These are phyloP conservation scores for Ophiostoma sp. DNA, from an alignment of 2,329 filamentous ascomycete species.

Conservation along the genomic window DNA sequence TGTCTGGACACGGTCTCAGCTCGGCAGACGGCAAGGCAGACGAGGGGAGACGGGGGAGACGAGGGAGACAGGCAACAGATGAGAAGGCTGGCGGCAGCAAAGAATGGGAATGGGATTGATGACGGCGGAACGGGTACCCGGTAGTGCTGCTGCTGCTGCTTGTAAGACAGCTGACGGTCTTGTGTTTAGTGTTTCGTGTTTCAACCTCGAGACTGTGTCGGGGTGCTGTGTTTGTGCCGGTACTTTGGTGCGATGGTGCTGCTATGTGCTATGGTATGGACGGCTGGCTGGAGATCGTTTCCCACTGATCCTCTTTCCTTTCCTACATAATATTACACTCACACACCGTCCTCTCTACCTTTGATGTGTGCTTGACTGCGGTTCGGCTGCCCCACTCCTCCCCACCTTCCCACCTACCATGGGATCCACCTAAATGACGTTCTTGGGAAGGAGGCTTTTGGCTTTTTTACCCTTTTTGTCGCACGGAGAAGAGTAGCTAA, in stretches of 20 bases:
- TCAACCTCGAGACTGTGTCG: neutral
- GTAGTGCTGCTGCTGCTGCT: neutral
- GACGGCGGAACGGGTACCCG: neutral
- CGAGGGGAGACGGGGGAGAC: neutral
- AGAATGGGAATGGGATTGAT: neutral
- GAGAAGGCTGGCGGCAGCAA: neutral
- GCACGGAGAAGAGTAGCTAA: neutral
- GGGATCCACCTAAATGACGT: slow-evolving; percentile 12
- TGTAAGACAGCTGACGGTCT: neutral
- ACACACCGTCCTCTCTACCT: slow-evolving; percentile 9
- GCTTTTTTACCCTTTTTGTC: neutral
- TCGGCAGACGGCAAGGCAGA: neutral
- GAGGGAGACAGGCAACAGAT: neutral
- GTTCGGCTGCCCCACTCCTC: slow-evolving; percentile 8
- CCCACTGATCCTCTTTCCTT: neutral
- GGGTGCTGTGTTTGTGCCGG: too few relatives aligned
- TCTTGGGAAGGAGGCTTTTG: slow-evolving; percentile 10
- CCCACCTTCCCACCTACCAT: neutral
- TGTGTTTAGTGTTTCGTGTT: neutral
- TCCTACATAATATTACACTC: neutral
- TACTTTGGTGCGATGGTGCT: neutral
- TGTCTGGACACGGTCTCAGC: neutral
- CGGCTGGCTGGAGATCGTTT: neutral
- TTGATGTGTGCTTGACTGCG: neutral
- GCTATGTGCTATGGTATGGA: neutral